These are phyloP conservation scores for Diaporthe ilicicola DNA, from an alignment of 2,329 filamentous ascomycete species.

Conservation along the genomic window DNA sequence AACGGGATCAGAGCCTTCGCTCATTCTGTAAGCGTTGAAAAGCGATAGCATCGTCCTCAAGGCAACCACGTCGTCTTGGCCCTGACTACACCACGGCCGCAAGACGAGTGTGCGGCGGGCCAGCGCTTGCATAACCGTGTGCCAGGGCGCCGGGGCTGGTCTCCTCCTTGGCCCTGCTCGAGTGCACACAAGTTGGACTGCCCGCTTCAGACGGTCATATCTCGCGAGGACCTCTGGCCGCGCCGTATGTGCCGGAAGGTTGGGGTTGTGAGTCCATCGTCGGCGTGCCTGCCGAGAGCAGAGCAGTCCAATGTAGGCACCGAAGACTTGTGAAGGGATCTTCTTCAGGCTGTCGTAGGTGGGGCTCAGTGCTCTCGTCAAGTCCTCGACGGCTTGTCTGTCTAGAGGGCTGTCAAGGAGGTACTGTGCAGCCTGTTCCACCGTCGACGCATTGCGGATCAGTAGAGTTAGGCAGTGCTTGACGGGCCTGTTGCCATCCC, in stretches of 20 bases:
- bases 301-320: constrained; percentile 61
- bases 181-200: constrained; percentile 43
- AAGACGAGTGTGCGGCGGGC: constrained; percentile 45
- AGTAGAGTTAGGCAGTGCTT: constrained; percentile 63
- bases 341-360: constrained; percentile 37
- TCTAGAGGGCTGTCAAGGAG: constrained; percentile 54
- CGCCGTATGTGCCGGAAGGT: background rate
- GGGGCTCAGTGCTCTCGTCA: constrained; percentile 36
- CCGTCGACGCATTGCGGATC: constrained; percentile 58
- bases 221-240: background rate
- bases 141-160: constrained; percentile 47
- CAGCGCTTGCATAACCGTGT: constrained; percentile 50
- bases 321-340: constrained; percentile 51
- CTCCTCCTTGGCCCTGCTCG: constrained; percentile 38
- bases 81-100: constrained; percentile 34
- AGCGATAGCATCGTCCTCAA: constrained; percentile 45
- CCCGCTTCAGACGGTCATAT: constrained; percentile 41
- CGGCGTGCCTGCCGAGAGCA: constrained; percentile 39
- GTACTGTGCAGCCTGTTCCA: constrained; percentile 58
- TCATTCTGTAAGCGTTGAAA: constrained; percentile 40
- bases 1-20: constrained; percentile 44
- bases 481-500: constrained; percentile 55
- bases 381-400: constrained; percentile 21
- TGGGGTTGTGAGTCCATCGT: constrained; percentile 19
- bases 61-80: constrained; percentile 42